Base-by-base conservation (phyloP, 2,329 filamentous ascomycete species). In the Seiridium cupressi region DNA sequence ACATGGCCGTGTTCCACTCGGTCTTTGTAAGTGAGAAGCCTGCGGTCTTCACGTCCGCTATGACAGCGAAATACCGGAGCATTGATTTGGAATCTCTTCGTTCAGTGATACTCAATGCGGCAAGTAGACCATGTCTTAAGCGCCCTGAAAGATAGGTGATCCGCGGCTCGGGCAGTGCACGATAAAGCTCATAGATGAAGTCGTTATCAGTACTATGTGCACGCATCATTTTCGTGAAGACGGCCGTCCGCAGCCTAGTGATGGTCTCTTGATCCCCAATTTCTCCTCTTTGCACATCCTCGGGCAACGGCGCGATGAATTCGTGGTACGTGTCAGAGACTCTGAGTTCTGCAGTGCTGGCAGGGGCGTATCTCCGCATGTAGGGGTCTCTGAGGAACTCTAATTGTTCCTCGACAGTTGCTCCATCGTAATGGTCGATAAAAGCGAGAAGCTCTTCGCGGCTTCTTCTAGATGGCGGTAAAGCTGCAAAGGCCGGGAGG, bases 1-100 rank as follows among this genome's bases (percentile, higher is more conserved):
- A 84, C 56, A 97, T 86, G 44, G 93, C 93, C 44, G 86, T 87
- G 62, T 91, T 97, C 93, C 93, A 99, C 70, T 97, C 87, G 0
- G 80, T 76, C 4, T 76, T 78, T 1, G 81, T 84, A 59, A 98
- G 78, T 0, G 88, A 83, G 49, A 96, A 85, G 2, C 87, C 85
- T n/a, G 87, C 84, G 57, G 81, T 81, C 67, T 91, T 89, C 77
- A 96, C 89, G 68, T 99, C 94, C 63, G 93, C 88, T 18, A 98
- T 81, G 32, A 97, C 79, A 4, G 88, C 86, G 63, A 97, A 89
- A 74, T 94, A 98, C 58, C 91, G 89, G 67, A 91, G 79, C 89
- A 93, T 96, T 51, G 86, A 82, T 63, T 76, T 79, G 13, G 82
- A 73, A 55, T 82, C 77, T 60, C 85, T 83, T 44, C 81, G 80